Evolutionary conservation across 2,329 filamentous ascomycete genomes (phyloP), one percentile per base, ranked within the genome.

Genomic region (Ophiostoma piceae): DNA sequence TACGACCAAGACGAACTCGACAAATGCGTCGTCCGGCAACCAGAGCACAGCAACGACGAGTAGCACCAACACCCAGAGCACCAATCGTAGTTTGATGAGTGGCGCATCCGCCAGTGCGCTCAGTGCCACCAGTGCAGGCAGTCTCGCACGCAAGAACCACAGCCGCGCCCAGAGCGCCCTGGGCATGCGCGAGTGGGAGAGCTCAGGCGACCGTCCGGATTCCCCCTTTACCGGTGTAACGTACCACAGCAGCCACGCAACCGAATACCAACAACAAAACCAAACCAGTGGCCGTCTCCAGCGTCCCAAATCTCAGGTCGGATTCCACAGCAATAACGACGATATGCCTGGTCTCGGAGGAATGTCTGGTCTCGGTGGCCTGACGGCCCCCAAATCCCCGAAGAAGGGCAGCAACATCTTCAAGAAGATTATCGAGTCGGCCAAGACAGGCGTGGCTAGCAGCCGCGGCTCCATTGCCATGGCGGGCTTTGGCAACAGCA

Each of bases 111-210:
- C 95, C 0, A 89, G 94, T 67, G 94, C 87, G 14, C 92, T 97
- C 79, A 98, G 94, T 78, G 92, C 93, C 67, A 98, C 95, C 19
- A 98, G 95, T 79, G 95, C 95, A 19, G 95, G 94, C 69, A 98
- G 94, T 79, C 87, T 96, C 73, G 94, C 93, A 39, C 88, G 94
- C 72, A 91, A 91, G 76, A 90, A 89, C 76, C 79, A 84, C 76
- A 79, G 74, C 77, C 73, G 74, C 72, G 84, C 89, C 19, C 86
- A 87, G 73, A 92, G 89, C 76, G 87, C 88, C 2, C 79, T 91
- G 73, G 88, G 87, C 57, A 83, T 85, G 70, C 84, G 85, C 32
- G 87, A 87, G 19, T 80, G 80, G 75, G 86, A 86, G 19, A 22
- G 22, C 72, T 77, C 29, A 11, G 60, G 62, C 29, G 85, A 85